Percentiles rank a stretch among this genome's conserved stretches.
Conservation (phyloP, 2,329 filamentous ascomycete species). For the Colletotrichum chrysophilum region DNA sequence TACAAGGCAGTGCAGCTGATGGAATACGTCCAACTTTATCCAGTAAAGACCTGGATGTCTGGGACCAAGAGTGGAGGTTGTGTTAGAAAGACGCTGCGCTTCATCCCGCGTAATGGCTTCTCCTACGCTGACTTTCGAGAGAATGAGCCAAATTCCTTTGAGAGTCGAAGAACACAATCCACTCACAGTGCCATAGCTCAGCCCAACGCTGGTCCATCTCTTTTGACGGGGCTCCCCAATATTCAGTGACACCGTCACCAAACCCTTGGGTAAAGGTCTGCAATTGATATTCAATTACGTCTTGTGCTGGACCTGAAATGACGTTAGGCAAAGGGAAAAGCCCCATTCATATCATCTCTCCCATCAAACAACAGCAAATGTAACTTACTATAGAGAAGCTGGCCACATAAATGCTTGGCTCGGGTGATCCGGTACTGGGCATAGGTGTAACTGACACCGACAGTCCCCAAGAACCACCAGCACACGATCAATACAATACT, state of each 20-base stretch:
- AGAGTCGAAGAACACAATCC: background rate
- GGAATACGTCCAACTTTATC: background rate
- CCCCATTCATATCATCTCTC: background rate
- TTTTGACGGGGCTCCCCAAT: background rate
- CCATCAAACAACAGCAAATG: background rate
- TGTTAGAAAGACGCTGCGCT: background rate
- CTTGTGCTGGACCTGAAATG: background rate
- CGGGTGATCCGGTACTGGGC: background rate
- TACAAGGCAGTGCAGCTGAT: background rate
- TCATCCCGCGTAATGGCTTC: background rate
- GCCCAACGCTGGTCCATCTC: background rate
- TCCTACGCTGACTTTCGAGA: background rate
- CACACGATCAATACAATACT: background rate
- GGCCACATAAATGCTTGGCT: background rate
- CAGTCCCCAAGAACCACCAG: background rate
- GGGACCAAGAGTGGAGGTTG: background rate
- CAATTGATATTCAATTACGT: background rate
- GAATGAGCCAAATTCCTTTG: background rate
- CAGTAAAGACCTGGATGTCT: background rate
- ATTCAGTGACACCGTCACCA: background rate
- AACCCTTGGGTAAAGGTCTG: background rate
- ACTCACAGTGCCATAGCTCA: background rate
- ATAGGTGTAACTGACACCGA: background rate
- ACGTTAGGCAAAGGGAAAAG: background rate
- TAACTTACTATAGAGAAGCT: background rate